Conservation (phyloP, 805 yeast species). For the Spencermartinsiella europaea region DNA sequence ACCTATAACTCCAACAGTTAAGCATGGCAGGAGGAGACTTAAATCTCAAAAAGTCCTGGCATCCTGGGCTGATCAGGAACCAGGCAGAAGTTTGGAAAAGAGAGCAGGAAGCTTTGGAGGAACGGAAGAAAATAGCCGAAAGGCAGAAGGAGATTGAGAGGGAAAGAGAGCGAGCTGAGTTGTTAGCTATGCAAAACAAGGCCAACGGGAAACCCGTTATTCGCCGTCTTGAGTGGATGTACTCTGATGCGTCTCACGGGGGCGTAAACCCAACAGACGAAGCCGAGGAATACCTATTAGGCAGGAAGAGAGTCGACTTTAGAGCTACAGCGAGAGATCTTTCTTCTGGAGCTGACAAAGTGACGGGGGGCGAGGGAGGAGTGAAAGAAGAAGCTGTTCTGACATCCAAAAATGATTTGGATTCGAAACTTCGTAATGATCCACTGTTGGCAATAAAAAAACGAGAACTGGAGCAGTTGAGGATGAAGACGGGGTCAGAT, state of each 20-base stretch:
- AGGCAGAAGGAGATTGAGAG: slow-evolving; percentile 57
- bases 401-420: slow-evolving; percentile 10
- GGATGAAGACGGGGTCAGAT: neutral
- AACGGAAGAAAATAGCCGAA: slow-evolving; percentile 58
- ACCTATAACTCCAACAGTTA: too few relatives aligned
- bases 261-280: slow-evolving; percentile 32
- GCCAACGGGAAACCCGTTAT: slow-evolving; percentile 35
- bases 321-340: slow-evolving; percentile 3
- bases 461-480: slow-evolving; percentile 21
- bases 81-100: slow-evolving; percentile 77
- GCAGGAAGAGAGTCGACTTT: slow-evolving; percentile 43
- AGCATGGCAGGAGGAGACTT: too few relatives aligned
- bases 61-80: slow-evolving; percentile 82
- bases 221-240: slow-evolving; percentile 81
- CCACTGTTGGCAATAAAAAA: slow-evolving; percentile 44
- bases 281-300: slow-evolving; percentile 51
- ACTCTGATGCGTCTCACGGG: slow-evolving; percentile 43
- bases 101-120: slow-evolving; percentile 75
- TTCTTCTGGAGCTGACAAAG: too few relatives aligned
- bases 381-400: neutral
- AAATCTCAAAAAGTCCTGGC: slow-evolving; percentile 93
- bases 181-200: slow-evolving; percentile 43
- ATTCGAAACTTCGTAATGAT: slow-evolving; percentile 36
- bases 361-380: too few relatives aligned
- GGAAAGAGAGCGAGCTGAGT: slow-evolving; percentile 56